phyloP scores from a whole-genome alignment of 1,284 basidiomycete genomes.

The Termitomyces sp. region DNA sequence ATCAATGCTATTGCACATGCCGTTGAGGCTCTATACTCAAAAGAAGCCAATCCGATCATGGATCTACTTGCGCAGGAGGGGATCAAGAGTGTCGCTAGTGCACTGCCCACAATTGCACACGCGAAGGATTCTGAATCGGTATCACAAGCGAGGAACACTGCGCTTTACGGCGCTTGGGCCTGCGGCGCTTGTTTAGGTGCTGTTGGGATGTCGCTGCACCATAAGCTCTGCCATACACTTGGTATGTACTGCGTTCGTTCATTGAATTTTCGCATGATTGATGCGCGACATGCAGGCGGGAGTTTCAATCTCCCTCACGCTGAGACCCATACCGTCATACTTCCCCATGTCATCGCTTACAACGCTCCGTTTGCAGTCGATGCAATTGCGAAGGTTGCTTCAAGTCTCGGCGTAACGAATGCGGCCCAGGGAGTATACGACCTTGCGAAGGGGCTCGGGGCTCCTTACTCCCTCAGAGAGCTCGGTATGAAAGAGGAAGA shows the following conservation, averaged over 20 bases:
- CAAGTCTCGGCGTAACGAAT: constrained; percentile 26
- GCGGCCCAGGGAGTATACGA: constrained; percentile 36
- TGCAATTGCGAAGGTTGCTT: constrained; percentile 31
- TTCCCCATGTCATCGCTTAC: constrained; percentile 40
- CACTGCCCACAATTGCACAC: constrained; percentile 28
- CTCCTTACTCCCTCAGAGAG: constrained; percentile 32
- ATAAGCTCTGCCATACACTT: constrained; percentile 43
- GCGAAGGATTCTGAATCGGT: constrained; percentile 23
- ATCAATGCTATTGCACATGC: constrained; percentile 44
- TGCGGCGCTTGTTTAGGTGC: constrained; percentile 36
- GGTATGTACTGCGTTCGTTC: constrained; percentile 17
- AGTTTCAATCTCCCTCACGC: constrained; percentile 41
- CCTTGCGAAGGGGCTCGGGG: constrained; percentile 35
- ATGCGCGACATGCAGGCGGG: constrained; percentile 21
- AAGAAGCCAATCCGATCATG: constrained; percentile 37
- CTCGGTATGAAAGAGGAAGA: constrained; percentile 41
- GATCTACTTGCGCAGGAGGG: constrained; percentile 37
- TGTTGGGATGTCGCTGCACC: constrained; percentile 40
- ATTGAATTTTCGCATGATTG: background rate
- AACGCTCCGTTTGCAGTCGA: constrained; percentile 32
- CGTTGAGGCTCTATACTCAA: constrained; percentile 37
- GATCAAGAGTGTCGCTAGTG: constrained; percentile 29
- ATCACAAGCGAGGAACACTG: constrained; percentile 33
- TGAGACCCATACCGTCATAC: constrained; percentile 42
- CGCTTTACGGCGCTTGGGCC: constrained; percentile 38